Evolutionary conservation across 2,329 filamentous ascomycete species (phyloP).

Genomic region (Nemania sp.): DNA sequence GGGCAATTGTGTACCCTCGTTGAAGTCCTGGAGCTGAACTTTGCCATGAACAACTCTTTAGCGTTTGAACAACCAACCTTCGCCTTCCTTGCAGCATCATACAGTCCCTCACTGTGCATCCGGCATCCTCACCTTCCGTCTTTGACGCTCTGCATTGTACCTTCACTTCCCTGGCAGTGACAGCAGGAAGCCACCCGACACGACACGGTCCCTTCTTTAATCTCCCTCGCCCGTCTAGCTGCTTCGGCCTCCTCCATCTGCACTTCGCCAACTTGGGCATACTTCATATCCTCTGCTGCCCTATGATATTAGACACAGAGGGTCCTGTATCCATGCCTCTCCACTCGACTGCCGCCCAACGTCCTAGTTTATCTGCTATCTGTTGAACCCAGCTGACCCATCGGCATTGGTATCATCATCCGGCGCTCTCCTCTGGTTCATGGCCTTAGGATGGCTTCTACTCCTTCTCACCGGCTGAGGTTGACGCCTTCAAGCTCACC

Average conservation of each 20-base stretch:
- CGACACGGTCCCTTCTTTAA: slow-evolving; percentile 7
- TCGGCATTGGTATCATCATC: slow-evolving; percentile 5
- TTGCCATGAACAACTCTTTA: slow-evolving; percentile 32
- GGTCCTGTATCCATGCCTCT: slow-evolving; percentile 30
- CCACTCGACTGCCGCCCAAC: slow-evolving; percentile 26
- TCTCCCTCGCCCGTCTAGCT: neutral
- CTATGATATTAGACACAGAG: slow-evolving; percentile 21
- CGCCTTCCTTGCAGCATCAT: neutral
- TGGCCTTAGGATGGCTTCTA: slow-evolving; percentile 63
- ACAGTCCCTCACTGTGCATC: no score
- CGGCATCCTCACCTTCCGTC: slow-evolving; percentile 1
- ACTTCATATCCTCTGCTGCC: neutral
- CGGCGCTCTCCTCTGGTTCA: slow-evolving; percentile 40
- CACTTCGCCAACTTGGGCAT: neutral
- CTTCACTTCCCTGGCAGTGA: slow-evolving; percentile 4
- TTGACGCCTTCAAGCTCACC: slow-evolving; percentile 80
- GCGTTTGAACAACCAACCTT: slow-evolving; percentile 29
- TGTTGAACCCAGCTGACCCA: slow-evolving; percentile 27
- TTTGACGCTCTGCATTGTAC: neutral
- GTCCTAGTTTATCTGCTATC: slow-evolving; percentile 33
- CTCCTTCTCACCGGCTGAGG: slow-evolving; percentile 65
- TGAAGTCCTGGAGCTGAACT: slow-evolving; percentile 21
- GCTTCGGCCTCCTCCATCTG: neutral
- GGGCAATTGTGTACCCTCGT: neutral
- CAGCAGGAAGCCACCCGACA: slow-evolving; percentile 4